Percentiles rank a stretch among this genome's conserved stretches.
These are phyloP conservation scores for Priceomyces melissophilus DNA, from an alignment of 805 yeast species.

Conservation along the genomic window DNA sequence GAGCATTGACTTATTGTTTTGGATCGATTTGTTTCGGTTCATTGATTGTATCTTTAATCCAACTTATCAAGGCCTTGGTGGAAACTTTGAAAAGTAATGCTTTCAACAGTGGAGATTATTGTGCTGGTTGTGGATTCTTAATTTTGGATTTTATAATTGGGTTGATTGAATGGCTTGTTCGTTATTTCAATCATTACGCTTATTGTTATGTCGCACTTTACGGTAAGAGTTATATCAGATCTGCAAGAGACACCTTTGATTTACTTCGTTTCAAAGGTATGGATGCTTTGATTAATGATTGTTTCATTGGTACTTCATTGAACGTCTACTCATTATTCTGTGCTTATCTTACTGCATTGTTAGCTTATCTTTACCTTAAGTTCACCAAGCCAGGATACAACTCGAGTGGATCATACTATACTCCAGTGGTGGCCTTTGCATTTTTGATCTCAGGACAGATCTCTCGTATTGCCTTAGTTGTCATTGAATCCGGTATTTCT, in stretches of 20 bases:
- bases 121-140: constrained; percentile 51
- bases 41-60: constrained; percentile 66
- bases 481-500: constrained; percentile 76
- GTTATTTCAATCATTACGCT: constrained; percentile 88
- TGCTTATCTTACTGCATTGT: constrained; percentile 56
- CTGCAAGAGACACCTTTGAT: constrained; percentile 81
- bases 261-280: constrained; percentile 75
- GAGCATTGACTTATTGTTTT: constrained; percentile 81
- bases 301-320: constrained; percentile 73
- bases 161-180: constrained; percentile 72
- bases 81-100: constrained; percentile 51
- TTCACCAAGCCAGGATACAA: constrained; percentile 69
- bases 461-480: constrained; percentile 65
- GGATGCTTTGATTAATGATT: constrained; percentile 82
- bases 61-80: constrained; percentile 57
- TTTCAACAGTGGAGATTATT: constrained; percentile 47
- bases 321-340: constrained; percentile 73
- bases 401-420: constrained; percentile 55
- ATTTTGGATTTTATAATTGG: constrained; percentile 59
- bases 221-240: constrained; percentile 70
- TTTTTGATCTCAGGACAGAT: constrained; percentile 75
- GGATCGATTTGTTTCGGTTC: constrained; percentile 91
- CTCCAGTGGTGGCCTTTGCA: constrained; percentile 71
- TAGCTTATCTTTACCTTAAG: constrained; percentile 63
- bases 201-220: constrained; percentile 83